Conservation (phyloP, 208 protist species). For the Crithidia acanthocephali region DNA sequence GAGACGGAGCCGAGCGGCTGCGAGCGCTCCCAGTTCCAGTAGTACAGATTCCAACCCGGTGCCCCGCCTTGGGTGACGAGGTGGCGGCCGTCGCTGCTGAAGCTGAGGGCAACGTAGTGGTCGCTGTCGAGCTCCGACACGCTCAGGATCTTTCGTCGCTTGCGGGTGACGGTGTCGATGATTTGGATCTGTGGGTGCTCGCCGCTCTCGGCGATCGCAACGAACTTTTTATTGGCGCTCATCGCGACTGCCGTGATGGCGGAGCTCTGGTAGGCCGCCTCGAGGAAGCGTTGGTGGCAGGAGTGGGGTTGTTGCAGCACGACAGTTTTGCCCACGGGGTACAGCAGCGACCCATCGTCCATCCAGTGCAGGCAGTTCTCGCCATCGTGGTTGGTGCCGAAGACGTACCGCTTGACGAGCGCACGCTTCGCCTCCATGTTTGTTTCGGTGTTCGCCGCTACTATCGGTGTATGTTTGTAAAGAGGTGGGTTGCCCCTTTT, state of each 20-base stretch:
- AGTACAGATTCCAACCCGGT: slow-evolving; percentile 84
- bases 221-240: slow-evolving; percentile 94
- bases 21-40: slow-evolving; percentile 93
- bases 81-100: slow-evolving; percentile 88
- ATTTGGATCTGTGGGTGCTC: slow-evolving; percentile 78
- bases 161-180: slow-evolving; percentile 87
- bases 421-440: slow-evolving; percentile 43
- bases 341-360: slow-evolving; percentile 87
- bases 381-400: slow-evolving; percentile 74
- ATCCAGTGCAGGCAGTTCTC: slow-evolving; percentile 77
- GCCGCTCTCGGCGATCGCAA: slow-evolving; percentile 93
- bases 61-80: slow-evolving; percentile 88
- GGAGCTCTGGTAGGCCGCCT: slow-evolving; percentile 61
- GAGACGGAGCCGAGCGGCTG: slow-evolving; percentile 81
- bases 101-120: slow-evolving; percentile 79
- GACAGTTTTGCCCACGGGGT: slow-evolving; percentile 87
- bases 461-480: no score
- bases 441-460: not conserved
- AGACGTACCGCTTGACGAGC: slow-evolving; percentile 84
- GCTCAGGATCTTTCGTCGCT: slow-evolving; percentile 85
- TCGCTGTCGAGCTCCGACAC: slow-evolving; percentile 78
- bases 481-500: no score
- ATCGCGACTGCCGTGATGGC: slow-evolving; percentile 93
- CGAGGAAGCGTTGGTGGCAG: slow-evolving; percentile 87
- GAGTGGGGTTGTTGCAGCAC: slow-evolving; percentile 80